phyloP scores from a whole-genome alignment of 768 basidiomycete species.

The Punctularia strigosozonata region DNA sequence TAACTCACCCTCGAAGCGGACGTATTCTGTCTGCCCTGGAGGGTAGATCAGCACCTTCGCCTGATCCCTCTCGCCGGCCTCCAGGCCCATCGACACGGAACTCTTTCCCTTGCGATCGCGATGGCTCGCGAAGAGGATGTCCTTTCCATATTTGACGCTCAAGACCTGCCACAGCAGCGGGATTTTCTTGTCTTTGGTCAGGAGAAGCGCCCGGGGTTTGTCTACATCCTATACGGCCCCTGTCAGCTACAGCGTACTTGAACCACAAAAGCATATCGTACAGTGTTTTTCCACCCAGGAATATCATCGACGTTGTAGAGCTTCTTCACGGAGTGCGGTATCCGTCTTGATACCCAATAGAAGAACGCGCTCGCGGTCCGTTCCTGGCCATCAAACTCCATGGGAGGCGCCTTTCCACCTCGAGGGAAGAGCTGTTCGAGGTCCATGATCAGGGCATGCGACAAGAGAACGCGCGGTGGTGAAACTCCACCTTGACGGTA shows the following conservation, averaged over 20 bases:
- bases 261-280: slow-evolving; percentile 19
- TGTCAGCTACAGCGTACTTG: neutral
- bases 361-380: slow-evolving; percentile 64
- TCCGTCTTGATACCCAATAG: slow-evolving; percentile 61
- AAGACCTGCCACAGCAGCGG: slow-evolving; percentile 77
- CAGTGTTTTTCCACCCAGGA: slow-evolving; percentile 56
- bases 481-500: slow-evolving; percentile 61
- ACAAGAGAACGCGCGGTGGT: neutral
- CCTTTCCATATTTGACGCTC: slow-evolving; percentile 55
- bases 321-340: slow-evolving; percentile 62
- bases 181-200: slow-evolving; percentile 65
- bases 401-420: slow-evolving; percentile 48
- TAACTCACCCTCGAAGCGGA: slow-evolving; percentile 59
- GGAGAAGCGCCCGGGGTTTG: slow-evolving; percentile 47
- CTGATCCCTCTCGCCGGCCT: slow-evolving; percentile 33
- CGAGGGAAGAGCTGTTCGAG: slow-evolving; percentile 60
- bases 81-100: slow-evolving; percentile 46
- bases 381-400: slow-evolving; percentile 56
- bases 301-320: slow-evolving; percentile 47
- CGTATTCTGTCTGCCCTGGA: slow-evolving; percentile 38
- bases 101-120: slow-evolving; percentile 55
- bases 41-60: slow-evolving; percentile 67
- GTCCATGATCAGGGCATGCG: slow-evolving; percentile 3
- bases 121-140: slow-evolving; percentile 51
- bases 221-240: slow-evolving; percentile 21